Conservation (phyloP, 2,329 filamentous ascomycete genomes). For the Didymella pomorum region DNA sequence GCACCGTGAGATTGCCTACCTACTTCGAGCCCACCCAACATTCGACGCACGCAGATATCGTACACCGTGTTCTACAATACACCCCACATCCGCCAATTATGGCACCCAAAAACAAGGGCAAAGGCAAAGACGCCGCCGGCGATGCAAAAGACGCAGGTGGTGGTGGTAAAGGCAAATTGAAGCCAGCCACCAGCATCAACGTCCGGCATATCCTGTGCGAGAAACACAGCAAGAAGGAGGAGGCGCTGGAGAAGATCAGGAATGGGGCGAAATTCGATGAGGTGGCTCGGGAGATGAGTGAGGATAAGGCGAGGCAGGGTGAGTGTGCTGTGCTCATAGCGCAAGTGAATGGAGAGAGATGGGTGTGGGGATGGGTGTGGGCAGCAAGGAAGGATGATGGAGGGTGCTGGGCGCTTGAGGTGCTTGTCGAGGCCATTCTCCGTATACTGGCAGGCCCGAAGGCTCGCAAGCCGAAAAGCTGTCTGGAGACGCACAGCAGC, state of each 20-base stretch:
- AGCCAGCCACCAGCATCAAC: slow-evolving; percentile 73
- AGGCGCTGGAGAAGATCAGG: slow-evolving; percentile 73
- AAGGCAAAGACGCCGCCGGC: slow-evolving; percentile 44
- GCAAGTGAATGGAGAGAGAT: too few species aligned
- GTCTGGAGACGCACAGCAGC: too few species aligned
- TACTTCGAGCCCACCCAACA: background rate
- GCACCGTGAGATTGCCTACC: background rate
- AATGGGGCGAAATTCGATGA: slow-evolving; percentile 76
- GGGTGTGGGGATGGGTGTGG: too few species aligned
- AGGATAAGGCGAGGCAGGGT: slow-evolving; percentile 75
- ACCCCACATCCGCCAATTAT: slow-evolving; percentile 15
- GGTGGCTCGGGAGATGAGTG: slow-evolving; percentile 74
- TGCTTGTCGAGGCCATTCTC: too few species aligned
- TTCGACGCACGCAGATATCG: background rate
- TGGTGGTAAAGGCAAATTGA: slow-evolving; percentile 58
- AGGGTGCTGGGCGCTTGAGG: too few species aligned
- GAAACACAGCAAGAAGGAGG: slow-evolving; percentile 80
- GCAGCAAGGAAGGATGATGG: too few species aligned
- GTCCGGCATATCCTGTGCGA: slow-evolving; percentile 78
- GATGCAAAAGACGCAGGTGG: slow-evolving; percentile 38
- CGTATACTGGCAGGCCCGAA: too few species aligned
- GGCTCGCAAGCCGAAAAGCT: too few species aligned
- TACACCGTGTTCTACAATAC: background rate
- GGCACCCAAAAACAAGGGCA: slow-evolving; percentile 41
- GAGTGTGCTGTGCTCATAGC: too few species aligned